Evolutionary conservation across 139 green algal species (phyloP).

Genomic region (Tetradesmus obliquus): DNA sequence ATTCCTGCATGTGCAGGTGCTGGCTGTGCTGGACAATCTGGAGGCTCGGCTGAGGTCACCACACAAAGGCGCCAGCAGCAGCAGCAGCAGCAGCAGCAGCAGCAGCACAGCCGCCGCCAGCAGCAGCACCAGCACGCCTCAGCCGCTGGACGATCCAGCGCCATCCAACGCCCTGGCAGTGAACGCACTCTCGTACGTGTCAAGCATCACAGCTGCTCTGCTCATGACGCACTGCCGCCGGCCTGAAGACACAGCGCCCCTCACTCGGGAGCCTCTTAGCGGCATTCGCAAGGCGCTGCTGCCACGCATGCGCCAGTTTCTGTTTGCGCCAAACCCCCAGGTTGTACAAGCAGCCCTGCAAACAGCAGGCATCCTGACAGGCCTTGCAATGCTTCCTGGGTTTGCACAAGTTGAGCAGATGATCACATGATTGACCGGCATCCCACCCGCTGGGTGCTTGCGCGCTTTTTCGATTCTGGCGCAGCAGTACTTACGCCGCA

Average conservation of each 20-base stretch:
- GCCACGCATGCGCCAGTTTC: background rate
- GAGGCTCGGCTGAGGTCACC: background rate
- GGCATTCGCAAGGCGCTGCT: background rate
- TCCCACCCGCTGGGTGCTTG: background rate
- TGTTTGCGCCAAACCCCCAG: background rate
- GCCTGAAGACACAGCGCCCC: background rate
- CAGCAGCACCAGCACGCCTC: background rate
- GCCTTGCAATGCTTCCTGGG: background rate
- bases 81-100: background rate
- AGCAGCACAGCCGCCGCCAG: background rate
- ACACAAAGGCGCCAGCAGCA: background rate
- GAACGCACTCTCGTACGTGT: background rate
- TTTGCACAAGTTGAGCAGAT: background rate
- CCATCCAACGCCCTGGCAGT: background rate
- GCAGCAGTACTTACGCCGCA: background rate
- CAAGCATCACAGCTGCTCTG: background rate
- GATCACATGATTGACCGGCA: slow-evolving; percentile 1
- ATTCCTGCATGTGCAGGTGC: no score
- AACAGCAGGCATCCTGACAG: background rate
- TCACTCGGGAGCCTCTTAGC: background rate
- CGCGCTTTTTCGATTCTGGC: background rate
- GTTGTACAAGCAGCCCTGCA: background rate
- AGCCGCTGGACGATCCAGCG: background rate
- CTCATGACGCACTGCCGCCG: background rate
- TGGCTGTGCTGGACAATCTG: background rate